These are phyloP conservation scores for Neospora caninum DNA, from an alignment of 169 alveolate genomes.

Conservation along the genomic window DNA sequence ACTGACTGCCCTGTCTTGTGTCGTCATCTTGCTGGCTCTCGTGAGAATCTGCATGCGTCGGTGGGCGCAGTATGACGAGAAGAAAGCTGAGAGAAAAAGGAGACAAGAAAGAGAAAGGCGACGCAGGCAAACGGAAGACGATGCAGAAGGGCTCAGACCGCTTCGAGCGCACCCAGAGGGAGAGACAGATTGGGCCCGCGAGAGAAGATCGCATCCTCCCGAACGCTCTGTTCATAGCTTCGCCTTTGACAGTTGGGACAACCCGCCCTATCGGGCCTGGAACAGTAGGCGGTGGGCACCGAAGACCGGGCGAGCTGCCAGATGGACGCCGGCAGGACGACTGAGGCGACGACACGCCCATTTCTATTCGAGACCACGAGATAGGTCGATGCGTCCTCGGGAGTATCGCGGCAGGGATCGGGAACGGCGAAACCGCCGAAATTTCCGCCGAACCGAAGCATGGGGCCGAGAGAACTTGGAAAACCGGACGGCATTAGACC, in stretches of 20 bases:
- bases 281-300: no score
- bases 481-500: neutral
- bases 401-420: no score
- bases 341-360: no score
- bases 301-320: no score
- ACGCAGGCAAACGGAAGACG: neutral
- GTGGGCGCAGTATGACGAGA: neutral
- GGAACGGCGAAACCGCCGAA: neutral
- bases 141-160: neutral
- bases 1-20: neutral
- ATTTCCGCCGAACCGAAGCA: neutral
- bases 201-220: no score
- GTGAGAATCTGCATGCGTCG: neutral
- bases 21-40: neutral
- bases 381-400: no score
- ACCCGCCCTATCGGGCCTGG: no score
- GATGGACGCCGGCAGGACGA: no score
- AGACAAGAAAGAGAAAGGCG: neutral
- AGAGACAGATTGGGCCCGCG: no score
- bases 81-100: neutral
- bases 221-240: no score
- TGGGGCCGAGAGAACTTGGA: neutral
- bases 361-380: no score
- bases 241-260: no score
- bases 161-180: neutral